A percentile compares a stretch with the other conserved stretches of the same genome.
Evolutionary conservation across 2,329 filamentous ascomycete genomes (phyloP).

Genomic region (Ascochyta clinopodiicola): DNA sequence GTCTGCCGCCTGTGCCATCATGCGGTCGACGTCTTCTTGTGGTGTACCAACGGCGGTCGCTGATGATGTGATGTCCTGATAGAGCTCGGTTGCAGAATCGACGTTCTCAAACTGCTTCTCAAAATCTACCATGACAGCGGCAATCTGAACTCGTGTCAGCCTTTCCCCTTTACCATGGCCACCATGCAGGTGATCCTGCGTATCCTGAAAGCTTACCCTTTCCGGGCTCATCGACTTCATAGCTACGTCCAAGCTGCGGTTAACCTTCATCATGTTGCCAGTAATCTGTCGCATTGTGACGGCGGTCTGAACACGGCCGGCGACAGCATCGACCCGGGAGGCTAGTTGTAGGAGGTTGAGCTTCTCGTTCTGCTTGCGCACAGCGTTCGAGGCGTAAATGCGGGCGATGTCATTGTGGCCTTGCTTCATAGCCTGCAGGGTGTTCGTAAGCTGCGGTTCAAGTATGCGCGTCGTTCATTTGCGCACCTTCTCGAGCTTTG

Average conservation of each 20-base stretch:
- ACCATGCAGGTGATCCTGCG: neutral
- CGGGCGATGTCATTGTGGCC: slow-evolving; percentile 67
- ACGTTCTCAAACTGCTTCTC: slow-evolving; percentile 63
- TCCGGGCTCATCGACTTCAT: slow-evolving; percentile 70
- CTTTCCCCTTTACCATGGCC: neutral
- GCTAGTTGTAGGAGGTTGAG: slow-evolving; percentile 64
- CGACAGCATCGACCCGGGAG: slow-evolving; percentile 66
- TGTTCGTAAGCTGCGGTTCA: neutral
- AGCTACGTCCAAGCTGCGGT: slow-evolving; percentile 66
- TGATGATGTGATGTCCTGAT: slow-evolving; percentile 83
- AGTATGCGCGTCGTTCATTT: neutral
- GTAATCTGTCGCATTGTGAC: slow-evolving; percentile 68
- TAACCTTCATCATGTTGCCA: slow-evolving; percentile 67
- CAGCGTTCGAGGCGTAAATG: slow-evolving; percentile 68
- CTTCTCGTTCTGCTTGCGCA: slow-evolving; percentile 68
- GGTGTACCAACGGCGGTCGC: slow-evolving; percentile 76
- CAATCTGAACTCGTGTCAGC: slow-evolving; percentile 56
- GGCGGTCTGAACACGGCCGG: slow-evolving; percentile 66
- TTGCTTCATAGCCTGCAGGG: slow-evolving; percentile 62
- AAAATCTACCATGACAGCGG: slow-evolving; percentile 70
- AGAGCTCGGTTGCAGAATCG: slow-evolving; percentile 68
- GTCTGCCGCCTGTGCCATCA: slow-evolving; percentile 85
- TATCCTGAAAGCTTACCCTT: slow-evolving; percentile 54
- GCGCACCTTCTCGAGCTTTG: slow-evolving; percentile 65
- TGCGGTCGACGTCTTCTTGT: slow-evolving; percentile 84